phyloP scores from a whole-genome alignment of 1,284 basidiomycete species.

The Schizophyllum amplum region DNA sequence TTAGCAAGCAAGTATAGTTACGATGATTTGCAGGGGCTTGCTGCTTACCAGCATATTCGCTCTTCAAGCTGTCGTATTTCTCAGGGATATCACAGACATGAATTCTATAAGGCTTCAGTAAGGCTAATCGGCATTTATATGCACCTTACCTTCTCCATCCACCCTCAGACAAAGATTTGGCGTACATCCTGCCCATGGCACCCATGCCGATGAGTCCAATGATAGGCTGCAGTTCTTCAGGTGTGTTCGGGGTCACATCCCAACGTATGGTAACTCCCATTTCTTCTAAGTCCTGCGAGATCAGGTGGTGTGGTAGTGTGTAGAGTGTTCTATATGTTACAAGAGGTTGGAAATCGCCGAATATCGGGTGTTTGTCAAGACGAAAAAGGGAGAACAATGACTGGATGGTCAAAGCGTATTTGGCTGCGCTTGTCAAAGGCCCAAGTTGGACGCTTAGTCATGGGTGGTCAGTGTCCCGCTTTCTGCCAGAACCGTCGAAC shows the following conservation, averaged over 20 bases:
- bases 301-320: too few relatives aligned
- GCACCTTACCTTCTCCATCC: slow-evolving; percentile 76
- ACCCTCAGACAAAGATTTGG: slow-evolving; percentile 61
- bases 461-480: background rate
- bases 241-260: slow-evolving; percentile 42
- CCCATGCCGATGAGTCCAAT: slow-evolving; percentile 92
- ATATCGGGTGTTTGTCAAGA: too few relatives aligned
- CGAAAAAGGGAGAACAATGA: background rate
- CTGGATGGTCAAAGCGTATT: background rate
- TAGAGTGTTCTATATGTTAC: too few relatives aligned
- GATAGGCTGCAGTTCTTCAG: slow-evolving; percentile 54
- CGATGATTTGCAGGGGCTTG: slow-evolving; percentile 1
- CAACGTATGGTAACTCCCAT: background rate
- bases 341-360: too few relatives aligned
- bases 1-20: slow-evolving; percentile 6
- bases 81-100: slow-evolving; percentile 88
- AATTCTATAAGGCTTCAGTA: slow-evolving; percentile 44
- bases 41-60: slow-evolving; percentile 54
- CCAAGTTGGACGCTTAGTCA: background rate
- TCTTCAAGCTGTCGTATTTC: slow-evolving; percentile 60
- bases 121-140: background rate
- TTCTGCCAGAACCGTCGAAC: background rate
- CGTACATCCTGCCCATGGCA: slow-evolving; percentile 95
- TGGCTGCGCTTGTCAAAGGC: background rate
- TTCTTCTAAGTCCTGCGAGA: too few relatives aligned